Evolutionary conservation across 345 rosid species (phyloP).

Genomic region (Salix caprea): DNA sequence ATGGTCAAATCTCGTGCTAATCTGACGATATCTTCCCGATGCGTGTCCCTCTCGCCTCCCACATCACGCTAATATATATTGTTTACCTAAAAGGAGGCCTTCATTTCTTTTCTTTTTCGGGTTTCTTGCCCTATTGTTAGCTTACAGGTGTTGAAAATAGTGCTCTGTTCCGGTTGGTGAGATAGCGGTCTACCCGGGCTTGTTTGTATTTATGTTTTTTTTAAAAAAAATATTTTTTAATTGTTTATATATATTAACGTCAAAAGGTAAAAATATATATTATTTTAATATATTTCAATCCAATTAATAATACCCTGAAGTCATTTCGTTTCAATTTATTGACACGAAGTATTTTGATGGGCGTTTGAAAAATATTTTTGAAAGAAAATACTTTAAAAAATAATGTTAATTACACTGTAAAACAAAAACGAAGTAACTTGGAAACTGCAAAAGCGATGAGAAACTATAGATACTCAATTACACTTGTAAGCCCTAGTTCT

Average conservation of each 20-base stretch:
- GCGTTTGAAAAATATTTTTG: too few species aligned
- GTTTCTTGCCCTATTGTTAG: background rate
- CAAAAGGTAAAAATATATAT: too few species aligned
- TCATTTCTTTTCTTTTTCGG: background rate
- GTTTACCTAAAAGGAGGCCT: background rate
- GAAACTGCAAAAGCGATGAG: slow-evolving; percentile 1
- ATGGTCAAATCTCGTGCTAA: slow-evolving; percentile 40
- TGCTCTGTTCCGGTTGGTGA: slow-evolving; percentile 14
- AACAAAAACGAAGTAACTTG: background rate
- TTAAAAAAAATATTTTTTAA: too few species aligned
- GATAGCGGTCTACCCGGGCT: slow-evolving; percentile 14
- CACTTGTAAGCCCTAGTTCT: too few species aligned
- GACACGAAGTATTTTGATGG: background rate
- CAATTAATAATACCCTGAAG: background rate
- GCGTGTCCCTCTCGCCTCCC: slow-evolving; percentile 20
- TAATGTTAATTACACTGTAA: too few species aligned
- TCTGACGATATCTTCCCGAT: slow-evolving; percentile 16
- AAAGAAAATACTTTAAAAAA: too few species aligned
- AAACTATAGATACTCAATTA: too few species aligned
- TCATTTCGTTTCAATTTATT: slow-evolving; percentile 1
- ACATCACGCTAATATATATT: slow-evolving; percentile 18
- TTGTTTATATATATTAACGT: too few species aligned
- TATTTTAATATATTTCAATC: too few species aligned
- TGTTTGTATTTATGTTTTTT: too few species aligned
- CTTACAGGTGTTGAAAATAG: background rate